Base-by-base conservation (phyloP, 2,329 filamentous ascomycete species). In the Penicillium oxalicum region DNA sequence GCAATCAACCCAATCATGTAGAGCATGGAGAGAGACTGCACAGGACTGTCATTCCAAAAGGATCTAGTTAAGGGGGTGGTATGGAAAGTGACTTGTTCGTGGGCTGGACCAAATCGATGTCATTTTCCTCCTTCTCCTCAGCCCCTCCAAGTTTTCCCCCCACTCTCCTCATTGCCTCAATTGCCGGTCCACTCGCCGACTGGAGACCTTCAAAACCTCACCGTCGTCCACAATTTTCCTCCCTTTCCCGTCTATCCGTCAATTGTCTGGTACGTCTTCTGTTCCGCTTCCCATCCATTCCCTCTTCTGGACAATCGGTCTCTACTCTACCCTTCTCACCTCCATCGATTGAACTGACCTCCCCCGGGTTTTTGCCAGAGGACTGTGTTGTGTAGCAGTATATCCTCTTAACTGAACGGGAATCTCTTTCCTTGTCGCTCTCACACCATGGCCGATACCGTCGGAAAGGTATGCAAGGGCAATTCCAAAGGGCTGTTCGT, bases 361-460 rank as follows among this genome's bases (percentile, higher is more conserved):
- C 26, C 39, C 40, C 29, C 18, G 18, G n/a, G 18, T 32, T 13
- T 13, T 24, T 43, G 35, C 33, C 25, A 45, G 26, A 39, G 43
- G 28, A 28, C 24, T 46, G 18, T 46, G 18, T 33, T 27, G 32
- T 24, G 44, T 24, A 13, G 24, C 4, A 38, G 35, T 29, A 32
- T 12, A 46, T 24, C n/a, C 4, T 18, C 25, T 36, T 33, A 18
- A 27, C n/a, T n/a, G 11, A 13, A 37, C 45, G 26, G 35, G 49
- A 43, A 43, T 11, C 29, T 32, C 11, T 3, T 8, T 8, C 2
- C 11, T 32, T 11, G 7, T 32, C 8, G 8, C 11, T 32, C 29
- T 32, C 29, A 45, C 57, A 73, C 48, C 34, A 80, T 80, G 77
- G 70, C 75, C 49, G 71, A 73, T 64, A 82, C 79, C 50, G 77